Evolutionary conservation across 345 rosid species (phyloP).

Genomic region (Eucalyptus caleyi): DNA sequence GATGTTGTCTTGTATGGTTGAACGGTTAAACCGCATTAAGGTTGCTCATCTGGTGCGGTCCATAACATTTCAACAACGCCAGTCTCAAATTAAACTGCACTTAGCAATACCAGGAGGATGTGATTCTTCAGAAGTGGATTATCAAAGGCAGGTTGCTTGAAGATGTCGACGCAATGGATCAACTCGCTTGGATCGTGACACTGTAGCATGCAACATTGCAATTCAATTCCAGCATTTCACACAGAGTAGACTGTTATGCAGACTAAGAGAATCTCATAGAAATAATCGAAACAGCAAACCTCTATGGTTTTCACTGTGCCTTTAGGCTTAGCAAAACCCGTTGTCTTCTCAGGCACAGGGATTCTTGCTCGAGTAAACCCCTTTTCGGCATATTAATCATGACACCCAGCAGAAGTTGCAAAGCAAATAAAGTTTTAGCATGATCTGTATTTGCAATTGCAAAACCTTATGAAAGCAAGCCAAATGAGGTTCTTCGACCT

Average conservation of each 20-base stretch:
- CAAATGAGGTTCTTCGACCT: neutral
- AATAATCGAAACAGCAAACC: neutral
- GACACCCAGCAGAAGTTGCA: neutral
- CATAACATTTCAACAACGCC: neutral
- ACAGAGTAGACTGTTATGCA: neutral
- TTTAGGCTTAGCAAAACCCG: neutral
- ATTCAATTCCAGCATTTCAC: neutral
- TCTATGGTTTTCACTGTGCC: neutral
- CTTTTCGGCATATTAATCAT: neutral
- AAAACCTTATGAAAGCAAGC: neutral
- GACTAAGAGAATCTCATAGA: neutral
- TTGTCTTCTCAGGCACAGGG: neutral
- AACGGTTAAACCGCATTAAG: neutral
- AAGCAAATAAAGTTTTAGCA: neutral
- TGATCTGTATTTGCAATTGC: neutral
- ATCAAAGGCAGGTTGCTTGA: neutral
- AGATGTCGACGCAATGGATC: neutral
- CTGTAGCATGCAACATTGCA: neutral
- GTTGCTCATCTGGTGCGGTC: neutral
- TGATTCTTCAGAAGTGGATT: conserved; percentile 1
- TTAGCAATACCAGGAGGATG: neutral
- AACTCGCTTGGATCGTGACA: neutral
- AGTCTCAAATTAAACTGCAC: neutral
- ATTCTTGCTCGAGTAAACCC: neutral
- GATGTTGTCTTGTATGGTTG: neutral